Base-by-base conservation (phyloP, 139 green algal genomes). In the Astrephomene gubernaculifera region DNA sequence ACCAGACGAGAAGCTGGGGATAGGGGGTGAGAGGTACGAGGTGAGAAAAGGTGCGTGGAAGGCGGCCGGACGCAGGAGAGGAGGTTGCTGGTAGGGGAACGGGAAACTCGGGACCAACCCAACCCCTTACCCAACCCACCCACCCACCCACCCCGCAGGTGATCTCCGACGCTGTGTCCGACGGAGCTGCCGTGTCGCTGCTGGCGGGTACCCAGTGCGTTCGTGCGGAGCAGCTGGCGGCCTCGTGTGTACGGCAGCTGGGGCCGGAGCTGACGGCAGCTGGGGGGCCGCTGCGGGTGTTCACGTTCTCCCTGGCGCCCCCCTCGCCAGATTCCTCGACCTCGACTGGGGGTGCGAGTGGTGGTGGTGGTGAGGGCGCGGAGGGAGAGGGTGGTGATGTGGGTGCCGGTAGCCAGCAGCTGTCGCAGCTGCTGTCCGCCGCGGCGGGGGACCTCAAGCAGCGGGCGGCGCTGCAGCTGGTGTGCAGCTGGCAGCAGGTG, bases 361-460 rank as follows among this genome's bases (percentile, higher is more conserved):
- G 21, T 29, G 35, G 4, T 29, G 65, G 65, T 2, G 21, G 33
- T 36, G 49, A 17, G 49, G 49, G 49, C 49, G 49, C 14, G 49
- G 49, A 25, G 49, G 49, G 49, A 17, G 12, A 17, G 49, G 49
- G 49, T 57, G 49, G 49, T 57, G 49, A 17, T 12, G 14, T 17
- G 49, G 49, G 49, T 57, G 49, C 5, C 9, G 10, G 19, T 36
- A 12, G 6, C 17, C n/a, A n/a, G n/a, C n/a, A n/a, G 60, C 60
- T 83, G 57, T 71, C 53, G 0, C 76, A 83, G 60, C 43, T 83
- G 57, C 76, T 83, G 33, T 72, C 76, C 2, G 76, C 76, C 5
- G 76, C 76, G 39, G 76, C 76, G 39, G 76, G 76, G 1, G 76
- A 83, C 76, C 60, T 72, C 9, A 83, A 83, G 39, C 76, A 83